These are phyloP conservation scores for Lolium rigidum DNA, from an alignment of 176 grass and related monocot species.

Conservation along the genomic window DNA sequence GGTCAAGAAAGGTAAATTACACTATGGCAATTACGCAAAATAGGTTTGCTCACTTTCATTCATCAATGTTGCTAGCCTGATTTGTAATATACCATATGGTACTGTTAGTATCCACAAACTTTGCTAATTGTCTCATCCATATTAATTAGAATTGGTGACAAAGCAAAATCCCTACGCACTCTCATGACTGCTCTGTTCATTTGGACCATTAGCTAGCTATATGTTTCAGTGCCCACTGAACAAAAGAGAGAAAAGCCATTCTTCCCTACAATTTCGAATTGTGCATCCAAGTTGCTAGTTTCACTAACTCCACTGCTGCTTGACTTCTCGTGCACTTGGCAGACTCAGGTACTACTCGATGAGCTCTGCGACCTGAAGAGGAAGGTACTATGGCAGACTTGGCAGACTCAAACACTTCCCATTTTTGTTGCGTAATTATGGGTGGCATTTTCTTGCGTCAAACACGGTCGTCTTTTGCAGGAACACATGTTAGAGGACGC, in stretches of 20 bases:
- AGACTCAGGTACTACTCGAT: conserved; percentile 71
- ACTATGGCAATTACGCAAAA: background rate
- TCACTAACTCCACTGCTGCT: conserved; percentile 1
- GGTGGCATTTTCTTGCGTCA: background rate
- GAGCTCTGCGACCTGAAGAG: conserved; percentile 69
- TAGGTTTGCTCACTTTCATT: background rate
- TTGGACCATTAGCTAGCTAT: background rate
- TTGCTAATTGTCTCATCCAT: background rate
- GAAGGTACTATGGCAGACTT: conserved; percentile 63
- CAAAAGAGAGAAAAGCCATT: background rate
- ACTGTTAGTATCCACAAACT: background rate
- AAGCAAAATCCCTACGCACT: too few relatives aligned
- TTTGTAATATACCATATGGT: background rate
- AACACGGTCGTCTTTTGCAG: conserved; percentile 43
- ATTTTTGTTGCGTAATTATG: background rate
- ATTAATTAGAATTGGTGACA: too few relatives aligned
- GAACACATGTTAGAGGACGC: conserved; percentile 71
- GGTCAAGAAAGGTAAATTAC: conserved; percentile 75
- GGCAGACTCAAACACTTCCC: background rate
- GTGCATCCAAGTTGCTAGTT: conserved; percentile 4
- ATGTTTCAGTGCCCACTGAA: background rate
- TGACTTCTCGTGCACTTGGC: conserved; percentile 30
- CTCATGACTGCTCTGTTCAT: too few relatives aligned
- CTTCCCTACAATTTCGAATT: background rate
- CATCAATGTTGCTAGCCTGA: background rate